These are phyloP conservation scores for Rhizophora apiculata DNA, from an alignment of 345 rosid species.

Conservation along the genomic window DNA sequence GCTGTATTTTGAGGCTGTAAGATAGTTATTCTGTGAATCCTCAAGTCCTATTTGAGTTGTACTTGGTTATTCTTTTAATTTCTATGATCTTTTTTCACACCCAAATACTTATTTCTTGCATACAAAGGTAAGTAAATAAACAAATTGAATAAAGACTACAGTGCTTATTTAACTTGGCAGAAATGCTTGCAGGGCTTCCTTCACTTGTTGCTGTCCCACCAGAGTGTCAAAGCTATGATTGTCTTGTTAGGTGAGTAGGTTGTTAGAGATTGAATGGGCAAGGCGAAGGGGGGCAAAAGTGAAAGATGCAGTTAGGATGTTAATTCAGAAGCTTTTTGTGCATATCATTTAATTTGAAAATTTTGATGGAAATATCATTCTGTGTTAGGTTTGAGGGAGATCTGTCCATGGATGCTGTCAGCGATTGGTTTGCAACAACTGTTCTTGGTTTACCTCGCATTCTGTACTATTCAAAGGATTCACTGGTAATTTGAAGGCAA, in stretches of 20 bases:
- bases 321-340: background rate
- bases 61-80: background rate
- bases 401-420: slow-evolving; percentile 65
- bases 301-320: background rate
- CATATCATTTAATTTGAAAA: background rate
- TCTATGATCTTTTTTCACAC: background rate
- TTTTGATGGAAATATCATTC: background rate
- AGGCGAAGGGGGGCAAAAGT: background rate
- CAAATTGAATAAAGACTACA: background rate
- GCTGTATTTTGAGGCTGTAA: too few relatives aligned
- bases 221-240: slow-evolving; percentile 60
- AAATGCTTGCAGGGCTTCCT: slow-evolving; percentile 64
- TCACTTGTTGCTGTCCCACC: slow-evolving; percentile 69
- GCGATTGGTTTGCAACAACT: slow-evolving; percentile 77
- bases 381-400: slow-evolving; percentile 68
- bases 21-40: too few relatives aligned
- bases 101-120: background rate
- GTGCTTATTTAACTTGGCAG: slow-evolving; percentile 21
- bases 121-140: background rate
- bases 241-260: slow-evolving; percentile 64
- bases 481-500: slow-evolving; percentile 54
- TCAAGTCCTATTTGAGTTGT: too few relatives aligned
- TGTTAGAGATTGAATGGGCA: slow-evolving; percentile 4
- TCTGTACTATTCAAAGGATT: slow-evolving; percentile 73
- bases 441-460: slow-evolving; percentile 79